phyloP scores from a whole-genome alignment of 2,329 filamentous ascomycete species.

The Aquanectria penicillioides region DNA sequence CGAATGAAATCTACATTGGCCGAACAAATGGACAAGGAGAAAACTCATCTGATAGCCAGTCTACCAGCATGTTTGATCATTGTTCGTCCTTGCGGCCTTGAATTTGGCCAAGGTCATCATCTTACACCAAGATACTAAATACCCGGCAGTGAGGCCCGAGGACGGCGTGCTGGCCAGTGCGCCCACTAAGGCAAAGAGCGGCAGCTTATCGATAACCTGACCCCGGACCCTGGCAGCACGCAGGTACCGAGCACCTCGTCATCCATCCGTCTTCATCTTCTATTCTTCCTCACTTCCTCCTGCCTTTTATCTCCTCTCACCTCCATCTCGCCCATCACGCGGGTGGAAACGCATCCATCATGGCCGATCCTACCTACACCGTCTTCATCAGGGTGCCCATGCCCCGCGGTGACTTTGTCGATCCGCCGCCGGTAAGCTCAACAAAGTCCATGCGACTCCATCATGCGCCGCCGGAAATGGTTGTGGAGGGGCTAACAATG shows the following conservation, averaged over 20 bases:
- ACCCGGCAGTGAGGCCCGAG: too few species aligned
- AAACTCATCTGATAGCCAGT: too few species aligned
- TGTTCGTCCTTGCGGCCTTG: too few species aligned
- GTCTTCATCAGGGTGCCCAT: conserved; percentile 91
- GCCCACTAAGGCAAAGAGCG: neutral
- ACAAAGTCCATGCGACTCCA: conserved; percentile 15
- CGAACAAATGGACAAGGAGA: too few species aligned
- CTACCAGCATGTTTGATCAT: too few species aligned
- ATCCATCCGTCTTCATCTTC: conserved; percentile 16
- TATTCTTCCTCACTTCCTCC: conserved; percentile 14
- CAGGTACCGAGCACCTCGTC: conserved; percentile 29
- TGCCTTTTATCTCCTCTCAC: conserved; percentile 24
- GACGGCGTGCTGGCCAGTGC: conserved; percentile 17
- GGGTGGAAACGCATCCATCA: conserved; percentile 39
- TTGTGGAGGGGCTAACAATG: conserved; percentile 35
- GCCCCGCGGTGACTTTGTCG: conserved; percentile 84
- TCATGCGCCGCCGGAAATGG: conserved; percentile 29
- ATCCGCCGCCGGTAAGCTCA: conserved; percentile 80
- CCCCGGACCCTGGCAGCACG: conserved; percentile 15
- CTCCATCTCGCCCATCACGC: conserved; percentile 18
- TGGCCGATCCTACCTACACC: conserved; percentile 70
- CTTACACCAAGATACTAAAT: too few species aligned
- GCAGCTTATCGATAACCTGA: conserved; percentile 31
- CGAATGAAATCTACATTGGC: too few species aligned
- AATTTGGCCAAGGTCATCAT: too few species aligned